These are phyloP conservation scores for Rosa rugosa DNA, from an alignment of 306 rosid species.

Conservation along the genomic window DNA sequence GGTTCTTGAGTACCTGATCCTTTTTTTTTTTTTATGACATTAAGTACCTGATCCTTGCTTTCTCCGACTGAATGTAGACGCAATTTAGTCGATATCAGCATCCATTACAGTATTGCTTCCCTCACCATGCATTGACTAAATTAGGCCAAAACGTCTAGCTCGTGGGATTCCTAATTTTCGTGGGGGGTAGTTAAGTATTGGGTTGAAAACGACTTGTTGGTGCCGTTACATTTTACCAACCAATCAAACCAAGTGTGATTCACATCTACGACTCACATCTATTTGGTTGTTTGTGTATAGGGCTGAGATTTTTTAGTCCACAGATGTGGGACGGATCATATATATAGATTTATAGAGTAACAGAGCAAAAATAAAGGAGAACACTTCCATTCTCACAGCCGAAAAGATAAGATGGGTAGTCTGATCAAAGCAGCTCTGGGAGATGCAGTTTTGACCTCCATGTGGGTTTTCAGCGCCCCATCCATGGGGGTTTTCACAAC, in stretches of 20 bases:
- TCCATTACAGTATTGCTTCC: not conserved
- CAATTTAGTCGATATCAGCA: not conserved
- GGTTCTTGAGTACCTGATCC: not conserved
- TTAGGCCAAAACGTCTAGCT: not conserved
- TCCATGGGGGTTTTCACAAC: slow-evolving; percentile 34
- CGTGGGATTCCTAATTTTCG: not conserved
- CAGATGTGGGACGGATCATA: not conserved
- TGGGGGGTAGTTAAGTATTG: not conserved
- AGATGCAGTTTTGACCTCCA: slow-evolving; percentile 53
- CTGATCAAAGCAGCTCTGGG: slow-evolving; percentile 37
- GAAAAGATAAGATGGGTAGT: slow-evolving; percentile 28
- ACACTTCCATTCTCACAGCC: not conserved
- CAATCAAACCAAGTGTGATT: not conserved
- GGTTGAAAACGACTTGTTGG: not conserved
- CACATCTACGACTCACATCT: not conserved
- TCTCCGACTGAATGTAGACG: not conserved
- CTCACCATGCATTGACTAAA: not conserved
- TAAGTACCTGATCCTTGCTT: not conserved
- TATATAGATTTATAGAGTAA: not conserved
- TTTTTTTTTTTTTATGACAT: not conserved
- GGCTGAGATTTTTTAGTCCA: not conserved
- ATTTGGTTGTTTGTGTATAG: not conserved
- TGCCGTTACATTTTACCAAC: not conserved
- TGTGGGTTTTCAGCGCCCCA: slow-evolving; percentile 52
- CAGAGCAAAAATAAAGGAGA: not conserved